These are phyloP conservation scores for Tilletia setariae DNA, from an alignment of 1,284 basidiomycete species.

Conservation along the genomic window DNA sequence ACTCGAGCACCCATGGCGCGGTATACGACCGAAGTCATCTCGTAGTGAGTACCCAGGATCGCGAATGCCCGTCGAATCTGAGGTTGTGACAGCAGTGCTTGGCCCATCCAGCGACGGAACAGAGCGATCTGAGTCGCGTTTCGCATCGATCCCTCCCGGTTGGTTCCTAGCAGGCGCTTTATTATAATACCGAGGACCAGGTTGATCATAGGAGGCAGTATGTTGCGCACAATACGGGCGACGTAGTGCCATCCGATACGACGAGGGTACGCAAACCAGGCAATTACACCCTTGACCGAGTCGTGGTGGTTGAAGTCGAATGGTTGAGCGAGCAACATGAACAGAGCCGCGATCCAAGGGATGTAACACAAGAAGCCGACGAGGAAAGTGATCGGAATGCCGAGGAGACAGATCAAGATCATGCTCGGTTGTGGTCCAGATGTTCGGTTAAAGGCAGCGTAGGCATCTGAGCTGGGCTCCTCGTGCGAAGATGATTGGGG, in stretches of 20 bases:
- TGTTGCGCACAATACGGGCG: slow-evolving; percentile 49
- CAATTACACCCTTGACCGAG: slow-evolving; percentile 51
- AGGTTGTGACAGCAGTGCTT: slow-evolving; percentile 47
- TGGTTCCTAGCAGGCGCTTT: slow-evolving; percentile 51
- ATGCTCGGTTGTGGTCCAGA: slow-evolving; percentile 44
- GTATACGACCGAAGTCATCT: slow-evolving; percentile 54
- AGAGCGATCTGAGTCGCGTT: slow-evolving; percentile 51
- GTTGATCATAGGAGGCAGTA: slow-evolving; percentile 52
- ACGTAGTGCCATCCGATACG: slow-evolving; percentile 55
- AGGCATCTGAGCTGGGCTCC: slow-evolving; percentile 50
- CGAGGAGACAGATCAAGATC: slow-evolving; percentile 45
- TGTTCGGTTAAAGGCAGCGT: slow-evolving; percentile 51
- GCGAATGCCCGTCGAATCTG: slow-evolving; percentile 47
- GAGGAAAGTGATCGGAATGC: slow-evolving; percentile 44
- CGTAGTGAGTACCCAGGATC: slow-evolving; percentile 53
- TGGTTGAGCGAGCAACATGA: slow-evolving; percentile 51
- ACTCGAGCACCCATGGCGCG: slow-evolving; percentile 53
- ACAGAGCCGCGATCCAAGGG: slow-evolving; percentile 53
- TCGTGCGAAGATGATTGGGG: slow-evolving; percentile 53
- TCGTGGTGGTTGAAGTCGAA: slow-evolving; percentile 52
- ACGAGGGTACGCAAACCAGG: slow-evolving; percentile 52
- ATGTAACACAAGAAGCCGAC: slow-evolving; percentile 48
- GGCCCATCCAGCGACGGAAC: slow-evolving; percentile 52
- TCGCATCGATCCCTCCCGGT: slow-evolving; percentile 53
- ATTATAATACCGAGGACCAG: slow-evolving; percentile 46